A percentile compares a stretch with the other conserved stretches of the same genome.
phyloP scores from a whole-genome alignment of 2,329 filamentous ascomycete genomes.

The Davidsoniella neocaledoniae region DNA sequence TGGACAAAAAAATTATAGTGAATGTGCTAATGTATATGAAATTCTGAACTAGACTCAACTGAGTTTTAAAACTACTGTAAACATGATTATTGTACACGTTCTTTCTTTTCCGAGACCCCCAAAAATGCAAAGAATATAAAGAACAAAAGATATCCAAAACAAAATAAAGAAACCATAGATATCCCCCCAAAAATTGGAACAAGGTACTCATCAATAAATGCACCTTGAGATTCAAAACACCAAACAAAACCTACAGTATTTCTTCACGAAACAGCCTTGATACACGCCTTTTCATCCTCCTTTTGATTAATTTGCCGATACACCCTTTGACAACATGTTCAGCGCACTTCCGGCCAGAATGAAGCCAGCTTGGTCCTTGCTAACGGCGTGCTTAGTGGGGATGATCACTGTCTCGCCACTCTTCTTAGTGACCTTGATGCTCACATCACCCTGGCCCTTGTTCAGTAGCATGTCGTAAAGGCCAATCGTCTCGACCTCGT shows the following conservation, averaged over 20 bases:
- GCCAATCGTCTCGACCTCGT: constrained; percentile 68
- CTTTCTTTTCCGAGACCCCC: too few species aligned
- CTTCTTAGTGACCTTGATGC: constrained; percentile 45
- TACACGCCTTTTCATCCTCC: too few species aligned
- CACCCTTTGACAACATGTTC: constrained; percentile 62
- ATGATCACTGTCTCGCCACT: constrained; percentile 51
- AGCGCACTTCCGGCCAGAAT: constrained; percentile 86
- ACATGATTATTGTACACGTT: too few species aligned
- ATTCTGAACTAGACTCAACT: too few species aligned
- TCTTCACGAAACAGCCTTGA: neutral
- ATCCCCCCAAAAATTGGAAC: neutral
- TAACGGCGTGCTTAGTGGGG: constrained; percentile 73
- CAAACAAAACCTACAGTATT: neutral
- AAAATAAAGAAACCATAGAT: neutral
- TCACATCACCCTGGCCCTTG: constrained; percentile 62
- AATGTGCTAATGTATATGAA: too few species aligned
- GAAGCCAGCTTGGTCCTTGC: constrained; percentile 77
- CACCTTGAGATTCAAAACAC: neutral
- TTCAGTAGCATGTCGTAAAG: constrained; percentile 65
- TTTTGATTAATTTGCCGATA: neutral
- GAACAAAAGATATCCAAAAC: neutral
- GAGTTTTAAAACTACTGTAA: too few species aligned
- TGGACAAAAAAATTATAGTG: too few species aligned
- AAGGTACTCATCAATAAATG: neutral
- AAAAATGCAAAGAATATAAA: neutral